Base-by-base conservation (phyloP, 2,329 filamentous ascomycete genomes). In the Microthyrium microscopicum region DNA sequence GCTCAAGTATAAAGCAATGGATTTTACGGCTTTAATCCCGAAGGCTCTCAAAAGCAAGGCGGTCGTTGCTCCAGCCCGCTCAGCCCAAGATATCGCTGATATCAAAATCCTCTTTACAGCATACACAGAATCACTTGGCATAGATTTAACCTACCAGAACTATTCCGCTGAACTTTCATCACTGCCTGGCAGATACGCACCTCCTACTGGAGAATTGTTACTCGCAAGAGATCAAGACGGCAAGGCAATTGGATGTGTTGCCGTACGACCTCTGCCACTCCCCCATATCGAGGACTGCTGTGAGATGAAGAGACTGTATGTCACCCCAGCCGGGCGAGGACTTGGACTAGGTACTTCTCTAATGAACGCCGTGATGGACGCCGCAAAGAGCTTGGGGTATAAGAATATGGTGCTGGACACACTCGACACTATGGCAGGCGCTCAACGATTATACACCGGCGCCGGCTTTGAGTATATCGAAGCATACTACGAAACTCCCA, bases 221-320 rank as follows among this genome's bases (percentile, higher is more conserved):
- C 55, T 73, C 3, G 65, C 66, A 8, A 46, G 46, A 20, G 38
- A 40, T n/a, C 16, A 33, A n/a, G 33, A 37, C 16, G 36, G 39
- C 29, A 41, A 49, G 36, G 41, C 50, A 4, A 44, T 70, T 2
- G 67, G 68, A 4, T 70, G 63, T 42, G 57, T 70, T 7, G 64
- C 58, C 11, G 44, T 71, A 2, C 57, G 66, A 11, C 48, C 53
- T 3, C 54, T 62, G 13, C 13, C 20, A 13, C 11, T n/a, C 8
- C 26, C 18, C n/a, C 41, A 39, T 9, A 24, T 38, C 22, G 37
- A 40, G 15, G n/a, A 35, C 11, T 47, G 46, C 15, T 64, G 61
- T 42, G 70, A 74, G 46, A 64, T 73, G 53, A 74, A 74, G 45
- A 56, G 69, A 2, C 52, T 74, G 1, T 74, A 68, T 41, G 57